Evolutionary conservation across 257 asterid species (phyloP), one percentile per base, ranked within the genome.

Genomic region (Lithospermum erythrorhizon): DNA sequence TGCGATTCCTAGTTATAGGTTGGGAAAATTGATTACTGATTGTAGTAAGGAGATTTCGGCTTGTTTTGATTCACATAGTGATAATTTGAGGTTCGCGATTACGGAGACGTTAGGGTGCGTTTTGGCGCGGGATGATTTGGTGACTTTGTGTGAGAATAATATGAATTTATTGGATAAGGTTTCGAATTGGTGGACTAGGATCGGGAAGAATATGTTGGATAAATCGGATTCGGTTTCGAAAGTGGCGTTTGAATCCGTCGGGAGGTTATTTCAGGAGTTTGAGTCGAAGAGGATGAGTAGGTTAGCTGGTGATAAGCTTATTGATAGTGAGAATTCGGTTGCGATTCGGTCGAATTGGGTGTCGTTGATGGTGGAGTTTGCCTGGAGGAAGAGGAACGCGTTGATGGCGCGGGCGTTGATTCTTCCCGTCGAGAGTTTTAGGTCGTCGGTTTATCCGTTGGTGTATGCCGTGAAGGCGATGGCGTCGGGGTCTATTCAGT

Each of bases 251-350:
- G 96, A 86, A 65, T 82, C 94, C 15, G 77, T 88, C 2, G 94
- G 95, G 19, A 80, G 85, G 24, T 70, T 89, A 68, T 89, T 89
- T 75, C 96, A 86, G 75, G 95, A 89, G 74, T 83, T 89, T 35
- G 97, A 89, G 60, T 82, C 97, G 0, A 89, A 89, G 71, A 74
- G 90, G 67, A 86, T 86, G 97, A 89, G 97, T 54, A 76, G 97
- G 37, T 81, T 89, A 51, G 97, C 97, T 1, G 94, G 97, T 9
- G 97, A 89, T 74, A 89, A 89, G 76, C 80, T 89, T n/a, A 83
- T 89, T 29, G 94, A 82, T 74, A 89, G 89, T 53, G 97, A 89
- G 65, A 89, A 89, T 24, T 83, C 94, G 0, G 95, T 89, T 4
- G 96, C 94, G 11, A 80, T 89, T 66, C 72, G 96, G 41, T 86